A percentile compares a stretch with the other conserved stretches of the same genome.
phyloP scores from a whole-genome alignment of 495 filamentous ascomycete genomes.

The Poronia punctata region DNA sequence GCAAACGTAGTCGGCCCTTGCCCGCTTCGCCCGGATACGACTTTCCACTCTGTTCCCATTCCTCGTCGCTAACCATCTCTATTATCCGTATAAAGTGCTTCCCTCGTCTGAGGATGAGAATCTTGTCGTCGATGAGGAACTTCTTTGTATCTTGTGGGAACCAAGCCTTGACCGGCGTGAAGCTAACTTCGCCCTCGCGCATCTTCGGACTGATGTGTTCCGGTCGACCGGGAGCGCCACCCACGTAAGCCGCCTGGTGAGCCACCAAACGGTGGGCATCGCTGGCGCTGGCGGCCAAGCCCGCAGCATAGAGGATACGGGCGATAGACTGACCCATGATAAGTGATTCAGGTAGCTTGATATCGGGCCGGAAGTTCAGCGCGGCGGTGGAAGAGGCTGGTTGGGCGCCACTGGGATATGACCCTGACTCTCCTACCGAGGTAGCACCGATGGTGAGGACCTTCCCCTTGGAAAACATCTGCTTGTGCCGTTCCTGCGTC shows the following conservation, averaged over 20 bases:
- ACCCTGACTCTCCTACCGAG: not conserved
- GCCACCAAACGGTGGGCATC: conserved; percentile 60
- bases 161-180: conserved; percentile 55
- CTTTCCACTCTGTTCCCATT: conserved; percentile 43
- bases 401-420: not conserved
- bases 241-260: conserved; percentile 58
- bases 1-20: conserved; percentile 28
- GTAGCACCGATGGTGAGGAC: not conserved
- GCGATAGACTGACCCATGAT: conserved; percentile 55
- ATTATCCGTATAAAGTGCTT: conserved; percentile 77
- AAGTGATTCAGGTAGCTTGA: conserved; percentile 60
- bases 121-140: conserved; percentile 55
- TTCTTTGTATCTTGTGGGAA: conserved; percentile 47
- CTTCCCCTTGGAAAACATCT: conserved; percentile 39
- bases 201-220: conserved; percentile 37
- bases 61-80: conserved; percentile 63
- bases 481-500: conserved; percentile 51
- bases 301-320: conserved; percentile 59
- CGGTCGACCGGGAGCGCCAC: conserved; percentile 45
- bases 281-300: conserved; percentile 55
- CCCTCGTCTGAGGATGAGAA: conserved; percentile 65
- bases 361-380: conserved; percentile 32
- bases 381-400: conserved; percentile 6
- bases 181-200: conserved; percentile 49
- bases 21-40: conserved; percentile 38